Base-by-base conservation (phyloP, 352 stramenopile species). In the Pythium guiyangense region DNA sequence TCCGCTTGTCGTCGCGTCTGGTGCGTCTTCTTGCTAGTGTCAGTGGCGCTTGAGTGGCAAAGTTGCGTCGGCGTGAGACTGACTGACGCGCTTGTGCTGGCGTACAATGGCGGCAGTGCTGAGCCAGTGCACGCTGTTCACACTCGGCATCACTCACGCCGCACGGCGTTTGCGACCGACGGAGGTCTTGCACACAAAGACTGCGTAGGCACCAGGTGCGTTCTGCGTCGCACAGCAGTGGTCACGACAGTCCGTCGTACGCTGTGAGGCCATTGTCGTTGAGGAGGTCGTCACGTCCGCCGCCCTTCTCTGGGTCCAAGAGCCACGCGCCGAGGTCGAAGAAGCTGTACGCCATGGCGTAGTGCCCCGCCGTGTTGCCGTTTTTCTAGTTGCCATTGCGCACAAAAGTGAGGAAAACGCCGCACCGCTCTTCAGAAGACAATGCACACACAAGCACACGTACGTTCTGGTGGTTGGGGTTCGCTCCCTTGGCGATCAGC, bases 281-380 rank as follows among this genome's bases (percentile, higher is more conserved):
- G 52, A 84, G 62, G 26, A 98, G 42, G 34, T 90, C 63, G 70
- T 95, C 73, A 66, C 89, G 72, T 60, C 89, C 59, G 69, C 93
- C 69, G 62, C 93, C 72, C 77, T 94, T 90, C 15, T 90, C 79
- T 0, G 82, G 82, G 35, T 94, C 83, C 56, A 97, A 75, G 17
- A 98, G 72, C 74, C 86, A 97, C 70, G 96, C 91, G 34, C 84
- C 89, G 20, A 97, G 60, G 67, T 98, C 93, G 61, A 92, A 92
- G 68, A 92, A 92, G 69, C 74, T 92, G 72, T 96, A 97, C 17
- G 84, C 79, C 81, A 98, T 94, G 27, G 93, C 93, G 69, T 96
- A 98, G 64, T 98, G 92, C 40, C 96, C 80, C 0, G 91, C 75
- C 2, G 92, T 98, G 62, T 98, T 96, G 29, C 92, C 93, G 45